A percentile compares a stretch with the other conserved stretches of the same genome.
phyloP scores from a whole-genome alignment of 768 basidiomycete species.

The Krasilnikovozyma curviuscula region DNA sequence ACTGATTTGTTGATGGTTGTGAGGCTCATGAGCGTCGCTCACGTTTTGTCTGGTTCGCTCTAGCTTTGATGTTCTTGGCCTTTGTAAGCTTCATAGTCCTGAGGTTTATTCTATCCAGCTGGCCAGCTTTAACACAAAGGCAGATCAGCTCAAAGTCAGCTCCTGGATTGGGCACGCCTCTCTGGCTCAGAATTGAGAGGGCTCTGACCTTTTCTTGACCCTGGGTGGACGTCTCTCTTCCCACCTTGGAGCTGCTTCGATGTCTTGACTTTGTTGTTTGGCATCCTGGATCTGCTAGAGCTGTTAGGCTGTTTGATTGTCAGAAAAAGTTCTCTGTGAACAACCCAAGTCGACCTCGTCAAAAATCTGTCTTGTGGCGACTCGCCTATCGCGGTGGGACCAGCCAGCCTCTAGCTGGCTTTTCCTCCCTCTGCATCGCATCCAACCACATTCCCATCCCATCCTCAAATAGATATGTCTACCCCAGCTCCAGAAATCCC shows the following conservation, averaged over 20 bases:
- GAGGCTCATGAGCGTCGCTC: not conserved
- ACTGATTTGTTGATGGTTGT: not conserved
- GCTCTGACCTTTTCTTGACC: slow-evolving; percentile 18
- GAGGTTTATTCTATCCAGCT: slow-evolving; percentile 25
- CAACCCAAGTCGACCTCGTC: no score
- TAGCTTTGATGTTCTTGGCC: slow-evolving; percentile 16
- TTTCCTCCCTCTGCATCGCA: no score
- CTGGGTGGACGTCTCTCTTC: slow-evolving; percentile 25
- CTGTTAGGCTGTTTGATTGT: no score
- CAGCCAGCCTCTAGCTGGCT: no score
- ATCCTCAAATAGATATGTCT: no score
- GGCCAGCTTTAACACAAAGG: slow-evolving; percentile 19
- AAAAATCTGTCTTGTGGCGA: no score
- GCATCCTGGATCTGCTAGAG: slow-evolving; percentile 15
- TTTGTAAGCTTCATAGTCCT: slow-evolving; percentile 22
- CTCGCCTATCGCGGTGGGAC: no score
- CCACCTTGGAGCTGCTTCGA: slow-evolving; percentile 26
- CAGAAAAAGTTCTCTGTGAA: no score
- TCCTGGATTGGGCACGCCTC: not conserved
- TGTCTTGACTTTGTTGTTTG: slow-evolving; percentile 22
- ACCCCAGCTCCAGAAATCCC: no score
- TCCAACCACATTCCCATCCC: no score
- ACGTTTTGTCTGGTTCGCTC: slow-evolving; percentile 11
- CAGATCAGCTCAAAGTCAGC: not conserved
- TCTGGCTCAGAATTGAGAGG: not conserved